Evolutionary conservation across 345 rosid genomes (phyloP).

Genomic region (Eucalyptus curtisii): DNA sequence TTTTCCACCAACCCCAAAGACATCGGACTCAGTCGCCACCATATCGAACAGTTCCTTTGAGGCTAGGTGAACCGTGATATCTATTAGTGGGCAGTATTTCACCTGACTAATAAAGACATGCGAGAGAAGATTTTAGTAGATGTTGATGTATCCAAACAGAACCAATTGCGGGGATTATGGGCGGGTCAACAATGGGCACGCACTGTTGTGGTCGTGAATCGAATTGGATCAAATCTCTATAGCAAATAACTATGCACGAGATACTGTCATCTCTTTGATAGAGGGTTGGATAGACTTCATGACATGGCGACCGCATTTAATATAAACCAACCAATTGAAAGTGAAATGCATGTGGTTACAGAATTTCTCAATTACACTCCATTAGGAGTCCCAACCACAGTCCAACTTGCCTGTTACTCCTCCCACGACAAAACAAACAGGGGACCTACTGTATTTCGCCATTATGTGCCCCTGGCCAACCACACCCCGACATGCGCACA

Average conservation of each 20-base stretch:
- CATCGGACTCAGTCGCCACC: constrained; percentile 42
- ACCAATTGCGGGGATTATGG: neutral
- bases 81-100: neutral
- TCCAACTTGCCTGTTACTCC: too few species aligned
- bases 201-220: neutral
- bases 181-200: neutral
- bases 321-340: neutral
- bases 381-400: too few species aligned
- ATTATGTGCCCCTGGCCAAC: too few species aligned
- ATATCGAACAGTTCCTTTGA: constrained; percentile 53
- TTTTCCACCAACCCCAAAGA: constrained; percentile 22
- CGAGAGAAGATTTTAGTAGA: neutral
- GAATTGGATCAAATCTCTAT: neutral
- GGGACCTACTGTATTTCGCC: too few species aligned
- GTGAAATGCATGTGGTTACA: neutral
- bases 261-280: neutral
- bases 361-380: too few species aligned
- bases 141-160: neutral
- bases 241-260: neutral
- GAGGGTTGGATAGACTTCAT: neutral
- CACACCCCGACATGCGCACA: too few species aligned
- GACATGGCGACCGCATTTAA: neutral
- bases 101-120: neutral
- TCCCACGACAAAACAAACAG: too few species aligned
- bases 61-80: constrained; percentile 44